phyloP scores from a whole-genome alignment of 2,329 filamentous ascomycete genomes.

The Hypoxylon rubiginosum region DNA sequence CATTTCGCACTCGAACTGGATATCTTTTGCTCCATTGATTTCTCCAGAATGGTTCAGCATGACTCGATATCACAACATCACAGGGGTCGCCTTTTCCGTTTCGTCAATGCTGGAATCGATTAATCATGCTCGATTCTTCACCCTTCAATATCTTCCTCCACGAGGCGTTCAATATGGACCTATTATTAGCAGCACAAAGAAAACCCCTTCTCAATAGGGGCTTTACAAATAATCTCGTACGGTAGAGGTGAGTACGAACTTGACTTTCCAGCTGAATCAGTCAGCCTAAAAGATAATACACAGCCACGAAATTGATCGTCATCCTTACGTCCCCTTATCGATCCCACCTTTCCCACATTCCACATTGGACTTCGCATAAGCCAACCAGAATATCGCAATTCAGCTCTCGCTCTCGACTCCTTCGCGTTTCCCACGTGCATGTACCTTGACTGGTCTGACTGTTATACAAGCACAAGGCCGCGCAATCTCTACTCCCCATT shows the following conservation, averaged over 20 bases:
- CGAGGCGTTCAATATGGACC: too few species aligned
- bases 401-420: constrained; percentile 16
- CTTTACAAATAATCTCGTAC: neutral
- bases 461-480: constrained; percentile 10
- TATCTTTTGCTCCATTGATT: neutral
- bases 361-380: neutral
- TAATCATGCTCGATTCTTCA: too few species aligned
- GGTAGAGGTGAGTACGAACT: neutral
- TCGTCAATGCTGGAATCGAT: too few species aligned
- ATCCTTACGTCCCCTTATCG: neutral
- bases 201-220: too few species aligned
- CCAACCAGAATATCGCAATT: constrained; percentile 10
- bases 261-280: neutral
- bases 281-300: neutral
- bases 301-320: constrained; percentile 2
- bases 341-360: constrained; percentile 4
- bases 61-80: neutral
- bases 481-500: constrained; percentile 11
- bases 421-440: neutral
- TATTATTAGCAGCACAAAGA: too few species aligned
- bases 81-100: too few species aligned
- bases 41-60: neutral
- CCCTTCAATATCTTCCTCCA: too few species aligned
- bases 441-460: neutral
- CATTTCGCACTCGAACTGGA: neutral